phyloP scores from a whole-genome alignment of 345 rosid species.

The Psidium guajava region DNA sequence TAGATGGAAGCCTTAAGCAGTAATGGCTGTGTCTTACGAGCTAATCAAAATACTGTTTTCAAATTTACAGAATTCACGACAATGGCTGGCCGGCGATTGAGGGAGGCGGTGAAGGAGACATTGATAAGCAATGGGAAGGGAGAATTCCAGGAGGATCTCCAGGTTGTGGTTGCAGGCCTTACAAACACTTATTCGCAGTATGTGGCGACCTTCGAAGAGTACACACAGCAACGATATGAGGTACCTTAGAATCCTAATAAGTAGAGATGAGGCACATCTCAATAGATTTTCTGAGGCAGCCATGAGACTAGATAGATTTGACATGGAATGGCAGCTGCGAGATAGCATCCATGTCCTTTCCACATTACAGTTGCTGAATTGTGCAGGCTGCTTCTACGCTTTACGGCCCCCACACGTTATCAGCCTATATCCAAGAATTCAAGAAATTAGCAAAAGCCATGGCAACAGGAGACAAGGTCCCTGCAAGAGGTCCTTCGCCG shows the following conservation, averaged over 20 bases:
- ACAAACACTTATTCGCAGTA: slow-evolving; percentile 52
- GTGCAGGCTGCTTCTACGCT: slow-evolving; percentile 54
- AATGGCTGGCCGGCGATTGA: slow-evolving; percentile 45
- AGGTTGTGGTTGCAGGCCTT: slow-evolving; percentile 44
- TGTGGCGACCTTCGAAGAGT: slow-evolving; percentile 43
- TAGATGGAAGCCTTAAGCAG: not conserved
- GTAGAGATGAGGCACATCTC: not conserved
- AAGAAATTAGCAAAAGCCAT: slow-evolving; percentile 32
- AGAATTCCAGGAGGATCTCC: slow-evolving; percentile 25
- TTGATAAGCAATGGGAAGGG: slow-evolving; percentile 34
- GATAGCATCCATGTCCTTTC: not conserved
- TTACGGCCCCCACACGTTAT: slow-evolving; percentile 49
- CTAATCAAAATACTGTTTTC: not conserved
- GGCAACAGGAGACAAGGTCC: slow-evolving; percentile 18
- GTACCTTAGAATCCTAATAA: not conserved
- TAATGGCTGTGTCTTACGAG: not conserved
- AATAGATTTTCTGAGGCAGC: not conserved
- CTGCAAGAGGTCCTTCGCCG: slow-evolving; percentile 11
- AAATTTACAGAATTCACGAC: slow-evolving; percentile 41
- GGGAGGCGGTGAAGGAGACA: slow-evolving; percentile 48
- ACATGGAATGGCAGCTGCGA: not conserved
- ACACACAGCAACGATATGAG: slow-evolving; percentile 43
- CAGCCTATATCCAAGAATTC: slow-evolving; percentile 51
- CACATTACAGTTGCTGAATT: not conserved
- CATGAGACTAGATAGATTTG: not conserved